phyloP scores from a whole-genome alignment of 1,284 basidiomycete genomes.

The Schizophyllum commune region DNA sequence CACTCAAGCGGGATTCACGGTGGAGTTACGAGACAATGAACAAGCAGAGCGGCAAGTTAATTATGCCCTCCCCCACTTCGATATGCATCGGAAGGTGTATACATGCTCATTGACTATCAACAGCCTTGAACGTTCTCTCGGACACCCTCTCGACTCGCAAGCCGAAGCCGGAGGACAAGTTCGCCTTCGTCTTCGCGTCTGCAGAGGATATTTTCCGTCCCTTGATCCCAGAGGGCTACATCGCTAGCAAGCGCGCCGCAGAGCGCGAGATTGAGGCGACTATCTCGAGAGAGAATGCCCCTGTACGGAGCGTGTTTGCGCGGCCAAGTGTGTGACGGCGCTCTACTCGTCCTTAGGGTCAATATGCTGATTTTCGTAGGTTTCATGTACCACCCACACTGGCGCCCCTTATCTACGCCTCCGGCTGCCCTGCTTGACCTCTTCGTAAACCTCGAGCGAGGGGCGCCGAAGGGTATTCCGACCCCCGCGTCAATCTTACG shows the following conservation, averaged over 20 bases:
- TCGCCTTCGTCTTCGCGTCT: constrained; percentile 89
- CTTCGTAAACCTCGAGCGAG: constrained; percentile 56
- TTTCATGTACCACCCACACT: constrained; percentile 93
- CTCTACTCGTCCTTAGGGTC: constrained; percentile 8
- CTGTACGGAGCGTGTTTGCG: constrained; percentile 64
- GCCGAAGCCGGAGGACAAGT: constrained; percentile 11
- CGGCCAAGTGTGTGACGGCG: constrained; percentile 62
- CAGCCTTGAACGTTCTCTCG: constrained; percentile 1
- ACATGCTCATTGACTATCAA: not conserved
- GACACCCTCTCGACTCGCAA: not conserved
- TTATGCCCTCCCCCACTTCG: not conserved
- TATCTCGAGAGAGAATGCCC: constrained; percentile 45
- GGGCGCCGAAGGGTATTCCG: constrained; percentile 32
- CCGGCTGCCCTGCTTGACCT: constrained; percentile 82
- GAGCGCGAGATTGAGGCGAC: constrained; percentile 84
- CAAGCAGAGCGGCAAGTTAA: constrained; percentile 75
- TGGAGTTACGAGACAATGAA: constrained; percentile 78
- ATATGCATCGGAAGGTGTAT: not conserved
- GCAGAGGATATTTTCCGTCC: constrained; percentile 92
- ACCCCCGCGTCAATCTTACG: not conserved
- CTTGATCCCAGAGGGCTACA: constrained; percentile 51
- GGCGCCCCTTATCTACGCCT: constrained; percentile 81
- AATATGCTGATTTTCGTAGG: constrained; percentile 36
- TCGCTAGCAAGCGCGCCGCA: constrained; percentile 43
- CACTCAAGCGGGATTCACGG: constrained; percentile 43